A percentile compares a stretch with the other conserved stretches of the same genome.
Conservation (phyloP, 108 stramenopile species). For the Discostella pseudostelligera region DNA sequence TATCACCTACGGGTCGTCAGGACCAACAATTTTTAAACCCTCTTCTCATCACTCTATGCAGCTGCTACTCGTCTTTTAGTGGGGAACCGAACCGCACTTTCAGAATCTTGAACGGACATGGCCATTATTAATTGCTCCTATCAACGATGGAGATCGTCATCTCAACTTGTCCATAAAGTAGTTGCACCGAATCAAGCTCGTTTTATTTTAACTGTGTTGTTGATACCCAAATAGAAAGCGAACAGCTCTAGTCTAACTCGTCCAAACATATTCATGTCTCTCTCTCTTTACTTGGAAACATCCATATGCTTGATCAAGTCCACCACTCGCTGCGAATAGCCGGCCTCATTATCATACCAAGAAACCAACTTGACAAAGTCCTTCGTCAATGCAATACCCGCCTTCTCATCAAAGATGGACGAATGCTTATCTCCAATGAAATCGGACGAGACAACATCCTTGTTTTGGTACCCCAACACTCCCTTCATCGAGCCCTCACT, state of each 20-base stretch:
- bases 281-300: constrained; percentile 55
- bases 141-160: too few relatives aligned
- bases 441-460: constrained; percentile 95
- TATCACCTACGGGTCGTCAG: too few relatives aligned
- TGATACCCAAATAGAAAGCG: background rate
- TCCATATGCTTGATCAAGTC: constrained; percentile 97
- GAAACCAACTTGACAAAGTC: constrained; percentile 98
- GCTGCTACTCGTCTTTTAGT: too few relatives aligned
- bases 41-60: too few relatives aligned
- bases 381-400: constrained; percentile 94
- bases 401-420: constrained; percentile 96
- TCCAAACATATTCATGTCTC: too few relatives aligned
- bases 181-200: too few relatives aligned
- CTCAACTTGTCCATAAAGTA: too few relatives aligned
- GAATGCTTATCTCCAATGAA: constrained; percentile 92
- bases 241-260: background rate
- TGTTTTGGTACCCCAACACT: constrained; percentile 92
- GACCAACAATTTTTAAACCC: too few relatives aligned
- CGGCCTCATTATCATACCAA: constrained; percentile 98
- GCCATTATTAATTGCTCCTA: too few relatives aligned
- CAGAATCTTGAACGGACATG: too few relatives aligned
- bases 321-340: constrained; percentile 91
- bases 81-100: too few relatives aligned
- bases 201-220: background rate
- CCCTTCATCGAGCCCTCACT: constrained; percentile 94